Base-by-base conservation (phyloP, 1,139 yeast species). In the Hanseniaspora uvarum region DNA sequence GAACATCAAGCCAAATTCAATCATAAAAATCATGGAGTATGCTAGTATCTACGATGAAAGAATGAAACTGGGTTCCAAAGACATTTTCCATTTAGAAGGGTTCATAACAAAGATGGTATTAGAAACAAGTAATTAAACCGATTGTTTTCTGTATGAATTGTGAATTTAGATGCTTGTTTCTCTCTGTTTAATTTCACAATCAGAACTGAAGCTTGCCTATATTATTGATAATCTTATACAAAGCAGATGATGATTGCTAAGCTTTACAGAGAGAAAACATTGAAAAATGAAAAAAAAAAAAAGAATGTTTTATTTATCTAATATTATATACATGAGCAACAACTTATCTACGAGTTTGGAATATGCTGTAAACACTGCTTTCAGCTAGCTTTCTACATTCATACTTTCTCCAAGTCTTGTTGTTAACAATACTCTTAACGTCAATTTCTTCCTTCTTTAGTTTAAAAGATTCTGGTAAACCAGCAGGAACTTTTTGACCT, bases 71-170 rank as follows among this genome's bases (percentile, higher is more conserved):
- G 98, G 98, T 1, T 78, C 78, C 59, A 92, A 92, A 67, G 85
- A 92, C 45, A 92, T 92, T 16, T 92, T 87, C 68, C 99, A 92
- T 67, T 71, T 92, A 56, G 99, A 92, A 69, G 98, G 97, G 1
- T 92, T 87, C 66, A 79, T 86, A 18, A 96, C 97, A 0, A 83
- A 79, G 64, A 79, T 81, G 2, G 92, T 92, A 97, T 63, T 67
- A 55, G 61, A 60, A 37, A 59, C 59, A 11, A 39, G 30, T 14
- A 39, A 23, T 8, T 39, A 39, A n/a, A n/a, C n/a, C n/a, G 21
- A 4, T 14, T 12, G 14, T 31, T 31, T 12, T 31, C 5, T 21
- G 24, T 30, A 24, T 46, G 31, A 3, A 28, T 12, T 36, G n/a
- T n/a, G n/a, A n/a, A n/a, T n/a, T n/a, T n/a, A n/a, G n/a, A n/a